A percentile compares a stretch with the other conserved stretches of the same genome.
These are phyloP conservation scores for Trichoderma virens DNA, from an alignment of 495 filamentous ascomycete genomes.

Conservation along the genomic window DNA sequence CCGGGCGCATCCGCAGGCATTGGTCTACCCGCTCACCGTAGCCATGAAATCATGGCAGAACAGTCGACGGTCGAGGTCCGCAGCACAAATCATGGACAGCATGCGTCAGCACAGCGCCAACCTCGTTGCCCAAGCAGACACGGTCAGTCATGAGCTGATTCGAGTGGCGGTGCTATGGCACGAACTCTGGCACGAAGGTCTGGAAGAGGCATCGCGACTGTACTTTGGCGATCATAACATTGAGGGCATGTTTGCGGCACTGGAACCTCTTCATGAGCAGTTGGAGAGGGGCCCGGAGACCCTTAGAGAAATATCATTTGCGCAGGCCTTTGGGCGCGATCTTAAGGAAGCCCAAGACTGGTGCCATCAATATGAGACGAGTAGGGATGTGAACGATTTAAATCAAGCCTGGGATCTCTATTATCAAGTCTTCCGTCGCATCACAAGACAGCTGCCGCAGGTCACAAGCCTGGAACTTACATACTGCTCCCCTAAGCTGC, in stretches of 20 bases:
- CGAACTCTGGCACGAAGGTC: conserved; percentile 97
- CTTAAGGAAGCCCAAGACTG: conserved; percentile 90
- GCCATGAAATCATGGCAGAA: conserved; percentile 85
- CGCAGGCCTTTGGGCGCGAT: conserved; percentile 95
- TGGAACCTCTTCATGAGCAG: conserved; percentile 85
- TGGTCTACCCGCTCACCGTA: conserved; percentile 98
- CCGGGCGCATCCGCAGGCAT: conserved; percentile 86
- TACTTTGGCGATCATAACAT: conserved; percentile 94
- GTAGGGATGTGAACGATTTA: conserved; percentile 82
- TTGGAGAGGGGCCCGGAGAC: conserved; percentile 87
- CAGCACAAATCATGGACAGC: conserved; percentile 88
- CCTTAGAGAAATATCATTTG: conserved; percentile 89
- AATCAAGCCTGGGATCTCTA: conserved; percentile 99
- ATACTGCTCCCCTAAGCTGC: conserved; percentile 89
- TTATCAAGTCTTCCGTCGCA: conserved; percentile 93
- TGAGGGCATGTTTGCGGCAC: conserved; percentile 89
- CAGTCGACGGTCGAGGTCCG: conserved; percentile 72
- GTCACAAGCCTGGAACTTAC: conserved; percentile 87
- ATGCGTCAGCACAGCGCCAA: conserved; percentile 94
- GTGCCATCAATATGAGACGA: conserved; percentile 82
- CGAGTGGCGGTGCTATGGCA: conserved; percentile 96
- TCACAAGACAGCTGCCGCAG: conserved; percentile 86
- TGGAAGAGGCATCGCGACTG: conserved; percentile 90
- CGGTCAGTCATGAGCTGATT: conserved; percentile 91
- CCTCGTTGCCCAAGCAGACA: conserved; percentile 88